A percentile compares a stretch with the other conserved stretches of the same genome.
Conservation (phyloP, 1,284 basidiomycete genomes). For the Sphagnurus paluster region DNA sequence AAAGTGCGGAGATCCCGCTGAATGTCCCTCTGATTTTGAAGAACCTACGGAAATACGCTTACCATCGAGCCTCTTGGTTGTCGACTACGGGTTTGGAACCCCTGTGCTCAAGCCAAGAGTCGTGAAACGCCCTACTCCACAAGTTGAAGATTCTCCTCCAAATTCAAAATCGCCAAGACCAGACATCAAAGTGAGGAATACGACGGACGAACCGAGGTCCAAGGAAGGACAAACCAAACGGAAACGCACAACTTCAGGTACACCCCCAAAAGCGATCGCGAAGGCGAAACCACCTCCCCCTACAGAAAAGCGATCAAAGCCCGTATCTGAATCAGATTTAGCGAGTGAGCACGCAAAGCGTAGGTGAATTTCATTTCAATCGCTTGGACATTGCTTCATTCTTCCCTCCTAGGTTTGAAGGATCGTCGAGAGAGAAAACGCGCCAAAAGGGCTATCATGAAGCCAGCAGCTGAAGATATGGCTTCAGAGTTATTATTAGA, state of each 20-base stretch:
- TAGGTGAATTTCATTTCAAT: constrained; percentile 6
- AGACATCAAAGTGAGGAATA: neutral
- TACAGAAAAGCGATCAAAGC: neutral
- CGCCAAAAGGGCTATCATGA: constrained; percentile 51
- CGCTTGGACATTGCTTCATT: neutral
- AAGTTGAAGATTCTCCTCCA: neutral
- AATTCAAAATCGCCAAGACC: neutral
- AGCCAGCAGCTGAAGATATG: constrained; percentile 28
- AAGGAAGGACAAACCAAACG: neutral
- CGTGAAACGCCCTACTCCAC: neutral
- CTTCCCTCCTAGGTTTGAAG: constrained; percentile 41
- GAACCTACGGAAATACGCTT: neutral
- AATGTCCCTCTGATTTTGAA: neutral
- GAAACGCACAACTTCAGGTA: constrained; percentile 3
- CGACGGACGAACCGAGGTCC: neutral
- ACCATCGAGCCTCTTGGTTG: neutral
- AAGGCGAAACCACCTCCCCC: neutral
- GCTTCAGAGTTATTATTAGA: constrained; percentile 18
- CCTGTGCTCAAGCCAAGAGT: constrained; percentile 57
- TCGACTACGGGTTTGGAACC: constrained; percentile 50
- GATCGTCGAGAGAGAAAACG: constrained; percentile 58
- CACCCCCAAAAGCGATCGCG: neutral
- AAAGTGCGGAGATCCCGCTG: neutral
- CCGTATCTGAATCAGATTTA: neutral
- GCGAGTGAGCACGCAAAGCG: constrained; percentile 14